Evolutionary conservation across 129 eudicot species (phyloP), one percentile per base, ranked within the genome.

Genomic region (Sambucus nigra): DNA sequence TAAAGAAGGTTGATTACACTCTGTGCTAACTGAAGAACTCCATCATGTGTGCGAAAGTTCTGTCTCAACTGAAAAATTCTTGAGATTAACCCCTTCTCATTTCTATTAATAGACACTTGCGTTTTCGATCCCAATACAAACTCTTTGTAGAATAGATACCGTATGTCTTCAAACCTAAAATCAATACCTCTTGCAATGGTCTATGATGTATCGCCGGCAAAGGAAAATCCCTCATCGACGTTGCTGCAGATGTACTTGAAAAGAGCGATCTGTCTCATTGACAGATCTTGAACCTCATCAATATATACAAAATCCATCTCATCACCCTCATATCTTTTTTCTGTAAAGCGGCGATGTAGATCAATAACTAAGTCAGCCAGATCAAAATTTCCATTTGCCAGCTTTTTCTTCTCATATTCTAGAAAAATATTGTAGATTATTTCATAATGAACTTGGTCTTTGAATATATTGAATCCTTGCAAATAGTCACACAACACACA

Each of bases 251-350:
- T 74, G 51, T 79, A 77, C 59, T 71, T 79, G 51, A 87, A 82
- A 26, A 87, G 78, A 15, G 79, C 66, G 39, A 87, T 73, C 47
- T 87, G 94, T 33, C 86, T 63, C 75, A 77, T 76, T 1, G 83
- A 76, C 21, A 87, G 76, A 53, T 87, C 96, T 57, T 87, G 94
- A 1, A 87, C 96, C 65, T 87, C 96, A 74, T 87, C 96, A 28
- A 87, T 63, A 57, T 73, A 87, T 1, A 87, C 76, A 46, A 71
- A 82, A 46, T 76, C 81, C 76, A 87, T 82, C 15, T 63, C 61
- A 2, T 71, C 81, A 17, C 94, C 94, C 5, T 51, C 27, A 23
- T 67, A 73, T 9, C 24, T 59, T 20, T 27, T 65, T 33, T 41
- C 40, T 49, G 46, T 69, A 18, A 87, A 73, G 20, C 94, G 76